A percentile compares a stretch with the other conserved stretches of the same genome.
phyloP scores from a whole-genome alignment of 352 stramenopile species.

The Peronosclerospora sorghi region DNA sequence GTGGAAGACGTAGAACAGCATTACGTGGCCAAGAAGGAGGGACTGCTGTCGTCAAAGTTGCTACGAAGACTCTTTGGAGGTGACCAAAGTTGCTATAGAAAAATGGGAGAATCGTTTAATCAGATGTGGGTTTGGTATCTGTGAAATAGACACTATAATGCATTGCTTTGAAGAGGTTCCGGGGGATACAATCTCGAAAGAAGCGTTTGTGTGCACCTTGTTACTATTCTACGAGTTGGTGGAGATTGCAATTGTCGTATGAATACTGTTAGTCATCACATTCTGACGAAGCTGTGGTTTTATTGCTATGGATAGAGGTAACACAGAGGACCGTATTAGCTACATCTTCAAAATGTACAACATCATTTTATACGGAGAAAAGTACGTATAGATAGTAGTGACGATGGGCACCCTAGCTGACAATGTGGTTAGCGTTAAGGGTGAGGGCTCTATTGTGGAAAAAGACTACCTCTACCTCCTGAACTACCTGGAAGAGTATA shows the following conservation, averaged over 20 bases:
- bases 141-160: slow-evolving; percentile 40
- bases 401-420: not conserved
- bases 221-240: slow-evolving; percentile 66
- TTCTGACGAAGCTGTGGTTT: slow-evolving; percentile 6
- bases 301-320: slow-evolving; percentile 35
- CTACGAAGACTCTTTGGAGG: slow-evolving; percentile 64
- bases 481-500: slow-evolving; percentile 51
- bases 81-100: slow-evolving; percentile 10
- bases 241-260: not conserved
- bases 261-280: not conserved
- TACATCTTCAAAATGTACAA: slow-evolving; percentile 84
- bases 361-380: slow-evolving; percentile 55
- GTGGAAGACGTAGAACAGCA: slow-evolving; percentile 54
- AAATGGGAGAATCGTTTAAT: no score
- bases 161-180: slow-evolving; percentile 44
- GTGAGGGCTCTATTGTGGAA: slow-evolving; percentile 50
- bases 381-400: slow-evolving; percentile 22
- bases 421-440: slow-evolving; percentile 9
- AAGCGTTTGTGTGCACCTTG: slow-evolving; percentile 65
- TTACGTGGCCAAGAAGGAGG: slow-evolving; percentile 55
- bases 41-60: slow-evolving; percentile 64
- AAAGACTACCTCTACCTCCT: slow-evolving; percentile 64
- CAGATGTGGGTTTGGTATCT: no score
- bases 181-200: slow-evolving; percentile 50
- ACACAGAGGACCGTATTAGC: slow-evolving; percentile 80